Base-by-base conservation (phyloP, 2,329 filamentous ascomycete genomes). In the Dactylonectria estremocensis region DNA sequence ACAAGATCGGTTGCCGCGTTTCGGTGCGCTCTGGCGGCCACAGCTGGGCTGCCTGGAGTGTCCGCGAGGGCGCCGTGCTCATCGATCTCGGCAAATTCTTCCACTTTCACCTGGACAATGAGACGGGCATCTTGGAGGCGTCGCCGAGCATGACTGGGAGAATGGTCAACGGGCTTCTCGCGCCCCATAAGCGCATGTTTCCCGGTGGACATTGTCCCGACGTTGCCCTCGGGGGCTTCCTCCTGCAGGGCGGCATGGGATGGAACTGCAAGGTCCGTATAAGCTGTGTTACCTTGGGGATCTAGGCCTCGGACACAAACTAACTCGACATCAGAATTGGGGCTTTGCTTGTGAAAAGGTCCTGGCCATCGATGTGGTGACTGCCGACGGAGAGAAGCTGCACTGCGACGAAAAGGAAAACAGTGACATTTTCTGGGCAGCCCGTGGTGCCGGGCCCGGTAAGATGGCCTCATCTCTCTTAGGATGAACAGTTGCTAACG, bases 231-330 rank as follows among this genome's bases (percentile, higher is more conserved):
- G 87, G 87, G 0, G 87, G 87, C 0, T 89, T 88, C 68, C 73
- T 89, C 22, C 74, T 89, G 14, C 86, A 88, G 69, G 87, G 87
- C 0, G 87, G 87, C 1, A 88, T 89, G 85, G 87, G 87, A 0
- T 89, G 87, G 87, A 88, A 88, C 70, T 87, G 84, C 70, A 84
- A 83, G 74, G 84, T 85, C 66, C 62, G 80, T 74, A 64, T 28
- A n/a, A 33, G 55, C n/a, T 18, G 14, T n/a, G 14, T 3, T 40
- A 18, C 24, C 11, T 10, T 20, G 11, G 16, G 3, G 7, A 31
- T 13, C 18, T 1, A 31, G 6, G 22, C 18, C 8, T 11, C 7
- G 24, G 24, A 28, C 24, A 28, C 24, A 11, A 13, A 22, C 61
- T 52, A 62, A 59, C 35, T 18, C 7, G 18, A 46, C 13, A 28